Evolutionary conservation across 768 basidiomycete species (phyloP).

Genomic region (Trametes cingulata): DNA sequence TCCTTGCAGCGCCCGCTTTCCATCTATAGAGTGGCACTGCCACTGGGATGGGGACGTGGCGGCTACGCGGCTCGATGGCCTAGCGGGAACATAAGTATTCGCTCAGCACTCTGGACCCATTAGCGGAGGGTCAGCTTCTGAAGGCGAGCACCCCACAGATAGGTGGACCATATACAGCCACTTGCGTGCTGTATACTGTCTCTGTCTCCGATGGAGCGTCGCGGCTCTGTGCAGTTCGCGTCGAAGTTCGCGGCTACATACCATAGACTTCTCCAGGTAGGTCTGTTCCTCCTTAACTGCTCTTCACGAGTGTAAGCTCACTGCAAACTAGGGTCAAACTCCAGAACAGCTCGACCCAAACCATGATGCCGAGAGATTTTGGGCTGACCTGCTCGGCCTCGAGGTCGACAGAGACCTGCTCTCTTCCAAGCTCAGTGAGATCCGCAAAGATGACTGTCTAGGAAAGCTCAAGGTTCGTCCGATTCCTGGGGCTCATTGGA

Average conservation of each 20-base stretch:
- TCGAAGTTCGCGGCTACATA: slow-evolving; percentile 52
- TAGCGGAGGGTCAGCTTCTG: no score
- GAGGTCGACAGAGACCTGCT: slow-evolving; percentile 53
- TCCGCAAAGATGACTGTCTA: slow-evolving; percentile 53
- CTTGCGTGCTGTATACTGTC: no score
- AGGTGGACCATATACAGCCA: no score
- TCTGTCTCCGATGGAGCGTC: neutral
- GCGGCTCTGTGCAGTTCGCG: slow-evolving; percentile 29
- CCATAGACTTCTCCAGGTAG: slow-evolving; percentile 50
- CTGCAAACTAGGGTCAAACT: slow-evolving; percentile 39
- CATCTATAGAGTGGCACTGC: slow-evolving; percentile 1
- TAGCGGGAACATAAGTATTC: no score
- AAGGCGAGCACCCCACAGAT: no score
- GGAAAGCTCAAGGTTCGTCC: slow-evolving; percentile 51
- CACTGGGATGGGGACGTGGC: neutral
- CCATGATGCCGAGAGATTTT: slow-evolving; percentile 49
- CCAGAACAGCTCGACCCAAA: slow-evolving; percentile 47
- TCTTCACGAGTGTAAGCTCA: neutral
- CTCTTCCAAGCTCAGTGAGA: slow-evolving; percentile 37
- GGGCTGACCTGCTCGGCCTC: slow-evolving; percentile 51
- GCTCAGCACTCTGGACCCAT: no score
- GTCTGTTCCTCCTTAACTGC: slow-evolving; percentile 22
- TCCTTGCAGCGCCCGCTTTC: neutral
- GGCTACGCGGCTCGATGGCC: neutral
- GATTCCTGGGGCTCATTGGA: neutral